Conservation (phyloP, 73 alveolate genomes). For the Paramecium sonneborni region DNA sequence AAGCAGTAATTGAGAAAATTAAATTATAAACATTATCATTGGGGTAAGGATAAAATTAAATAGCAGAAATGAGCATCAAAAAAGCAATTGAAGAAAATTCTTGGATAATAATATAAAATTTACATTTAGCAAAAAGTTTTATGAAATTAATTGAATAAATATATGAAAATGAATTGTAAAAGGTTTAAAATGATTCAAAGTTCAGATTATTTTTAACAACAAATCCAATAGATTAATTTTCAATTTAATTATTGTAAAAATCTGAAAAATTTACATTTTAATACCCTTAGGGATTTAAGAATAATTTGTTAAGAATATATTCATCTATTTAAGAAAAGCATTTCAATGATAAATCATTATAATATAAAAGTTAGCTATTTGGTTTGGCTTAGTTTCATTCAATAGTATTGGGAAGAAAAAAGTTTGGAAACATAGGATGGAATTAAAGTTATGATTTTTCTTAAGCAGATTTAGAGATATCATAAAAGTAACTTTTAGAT, state of each 20-base stretch:
- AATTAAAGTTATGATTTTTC: constrained; percentile 99
- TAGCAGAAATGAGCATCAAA: constrained; percentile 91
- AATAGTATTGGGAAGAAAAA: constrained; percentile 98
- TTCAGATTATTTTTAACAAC: constrained; percentile 98
- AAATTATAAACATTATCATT: constrained; percentile 87
- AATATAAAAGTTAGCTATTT: constrained; percentile 88
- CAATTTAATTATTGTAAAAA: constrained; percentile 91
- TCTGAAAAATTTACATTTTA: constrained; percentile 95
- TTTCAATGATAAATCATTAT: constrained; percentile 86
- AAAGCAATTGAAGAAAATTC: constrained; percentile 88
- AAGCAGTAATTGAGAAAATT: constrained; percentile 80
- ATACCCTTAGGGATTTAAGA: constrained; percentile 98
- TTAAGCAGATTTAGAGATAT: constrained; percentile 91
- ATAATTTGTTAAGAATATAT: constrained; percentile 90
- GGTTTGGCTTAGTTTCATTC: constrained; percentile 98
- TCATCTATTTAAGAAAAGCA: constrained; percentile 82
- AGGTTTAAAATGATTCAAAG: constrained; percentile 26
- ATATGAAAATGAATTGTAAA: constrained; percentile 51
- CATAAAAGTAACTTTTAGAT: constrained; percentile 93
- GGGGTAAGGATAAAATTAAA: constrained; percentile 95
- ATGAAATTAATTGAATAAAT: constrained; percentile 95
- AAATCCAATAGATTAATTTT: constrained; percentile 94
- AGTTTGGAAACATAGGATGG: constrained; percentile 99
- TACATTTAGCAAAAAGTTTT: constrained; percentile 95
- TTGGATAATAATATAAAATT: constrained; percentile 97